Evolutionary conservation across 192 early-diverging fungal genomes (phyloP), one percentile per base, ranked within the genome.

Genomic region (Umbelopsis vinacea): DNA sequence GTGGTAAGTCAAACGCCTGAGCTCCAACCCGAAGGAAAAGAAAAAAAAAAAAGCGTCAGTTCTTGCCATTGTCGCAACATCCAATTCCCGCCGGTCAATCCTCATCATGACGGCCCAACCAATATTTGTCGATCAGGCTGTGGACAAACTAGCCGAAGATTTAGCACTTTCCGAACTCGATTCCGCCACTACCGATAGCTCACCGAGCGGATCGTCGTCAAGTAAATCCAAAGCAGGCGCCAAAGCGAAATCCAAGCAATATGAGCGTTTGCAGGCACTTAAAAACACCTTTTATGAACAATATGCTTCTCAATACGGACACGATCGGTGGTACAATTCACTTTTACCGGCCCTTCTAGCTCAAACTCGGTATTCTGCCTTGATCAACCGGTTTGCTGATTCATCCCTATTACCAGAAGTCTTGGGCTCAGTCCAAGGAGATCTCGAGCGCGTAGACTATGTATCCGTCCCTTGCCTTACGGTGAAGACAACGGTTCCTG

Each of bases 371-470:
- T 63, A 63, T 14, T 63, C 57, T 63, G 57, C 57, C 2, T 26
- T 63, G 57, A 63, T 63, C 57, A 63, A 63, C 26, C 57, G 57
- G 12, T 63, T 63, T 35, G 57, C 57, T 37, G 57, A 63, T 63
- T 26, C 57, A 0, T 63, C 57, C 4, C 29, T 29, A 29, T 35
- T 63, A 37, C 57, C 57, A 11, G 57, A 63, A 63, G 57, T 63
- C 0, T 35, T 63, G 35, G 10, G 35, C 3, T 63, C 57, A 35
- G 57, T 63, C 2, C 57, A 63, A 37, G 57, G 57, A 3, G 57
- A 63, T 63, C 57, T 63, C 33, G 57, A 63, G 26, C 57, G 57
- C 33, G 57, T 63, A 4, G 57, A 63, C 57, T 63, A 63, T 26
- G 14, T 63, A 0, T 63, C 57, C 4, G 14, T 63, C 19, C 57